Evolutionary conservation across 2,329 filamentous ascomycete species (phyloP), one percentile per base, ranked within the genome.

Genomic region (Microsporum audouinii): DNA sequence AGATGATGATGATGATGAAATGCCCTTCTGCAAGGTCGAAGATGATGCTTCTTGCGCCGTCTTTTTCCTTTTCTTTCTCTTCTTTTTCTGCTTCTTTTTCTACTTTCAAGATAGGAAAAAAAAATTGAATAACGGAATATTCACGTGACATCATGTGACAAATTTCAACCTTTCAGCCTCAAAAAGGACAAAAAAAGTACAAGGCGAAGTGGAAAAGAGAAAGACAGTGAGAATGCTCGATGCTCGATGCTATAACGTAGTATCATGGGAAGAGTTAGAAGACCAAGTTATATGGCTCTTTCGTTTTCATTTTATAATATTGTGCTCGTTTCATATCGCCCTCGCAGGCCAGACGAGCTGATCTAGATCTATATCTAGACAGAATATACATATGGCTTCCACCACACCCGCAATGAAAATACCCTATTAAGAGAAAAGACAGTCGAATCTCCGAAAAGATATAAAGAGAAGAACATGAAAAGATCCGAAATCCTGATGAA

Each of bases 281-380:
- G 7, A 39, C 10, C 5, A 29, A 12, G 7, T 14, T 14, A 12
- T 14, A 33, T 12, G 27, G 1, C 31, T 14, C 5, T 39, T 8
- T 33, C 4, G 6, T 47, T 47, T 29, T 3, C 31, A 29, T 6
- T 49, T 12, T 29, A 12, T 14, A 5, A 12, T 23, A 29, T 51
- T 5, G n/a, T n/a, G n/a, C 45, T 29, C 23, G 45, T 10, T 51
- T 29, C 14, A 51, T 51, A 51, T 51, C 45, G 23, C 17, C 45
- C 23, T 51, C 10, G 45, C 45, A 29, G 45, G 45, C 45, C 27
- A 31, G 23, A 31, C 45, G 23, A 29, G 45, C 45, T 33, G 45
- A 51, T 51, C 45, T 51, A 51, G 45, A 51, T 51, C 45, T 33
- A 51, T 51, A 51, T 51, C 45, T 51, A 51, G 45, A 51, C 8